Percentiles rank a stretch among this genome's conserved stretches.
These are phyloP conservation scores for Dactylellina sp. DNA, from an alignment of 2,329 filamentous ascomycete genomes.

Conservation along the genomic window DNA sequence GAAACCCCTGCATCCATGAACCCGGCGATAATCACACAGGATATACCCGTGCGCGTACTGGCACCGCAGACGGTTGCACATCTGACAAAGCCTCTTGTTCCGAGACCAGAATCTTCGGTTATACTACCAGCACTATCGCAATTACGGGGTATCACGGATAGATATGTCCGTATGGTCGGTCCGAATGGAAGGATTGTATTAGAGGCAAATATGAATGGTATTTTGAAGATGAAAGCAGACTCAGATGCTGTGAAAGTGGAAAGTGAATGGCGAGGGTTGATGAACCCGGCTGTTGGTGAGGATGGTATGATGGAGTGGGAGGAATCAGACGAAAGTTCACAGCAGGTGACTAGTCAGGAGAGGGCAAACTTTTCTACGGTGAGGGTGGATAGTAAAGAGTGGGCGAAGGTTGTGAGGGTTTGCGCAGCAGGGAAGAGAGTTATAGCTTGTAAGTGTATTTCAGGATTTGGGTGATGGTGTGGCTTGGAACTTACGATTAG, in stretches of 20 bases:
- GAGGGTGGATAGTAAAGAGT: slow-evolving; percentile 90
- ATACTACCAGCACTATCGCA: slow-evolving; percentile 86
- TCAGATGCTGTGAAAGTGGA: slow-evolving; percentile 88
- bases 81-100: slow-evolving; percentile 90
- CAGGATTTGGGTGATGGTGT: slow-evolving; percentile 56
- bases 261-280: slow-evolving; percentile 84
- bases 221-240: slow-evolving; percentile 79
- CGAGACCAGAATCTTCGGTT: slow-evolving; percentile 94
- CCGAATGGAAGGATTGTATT: slow-evolving; percentile 78
- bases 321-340: slow-evolving; percentile 73
- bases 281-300: slow-evolving; percentile 84
- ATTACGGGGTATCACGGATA: slow-evolving; percentile 91
- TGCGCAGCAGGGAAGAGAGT: slow-evolving; percentile 88
- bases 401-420: slow-evolving; percentile 93
- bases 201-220: slow-evolving; percentile 93
- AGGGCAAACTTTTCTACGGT: slow-evolving; percentile 88
- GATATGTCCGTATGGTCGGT: slow-evolving; percentile 85
- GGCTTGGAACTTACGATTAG: slow-evolving; percentile 5
- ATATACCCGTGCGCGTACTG: slow-evolving; percentile 93
- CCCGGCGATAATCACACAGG: slow-evolving; percentile 82
- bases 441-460: slow-evolving; percentile 78
- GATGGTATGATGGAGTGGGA: slow-evolving; percentile 75
- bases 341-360: slow-evolving; percentile 63
- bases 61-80: slow-evolving; percentile 85
- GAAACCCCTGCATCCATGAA: slow-evolving; percentile 70